Evolutionary conservation across 2,329 filamentous ascomycete species (phyloP).

Genomic region (Alternaria alternata): DNA sequence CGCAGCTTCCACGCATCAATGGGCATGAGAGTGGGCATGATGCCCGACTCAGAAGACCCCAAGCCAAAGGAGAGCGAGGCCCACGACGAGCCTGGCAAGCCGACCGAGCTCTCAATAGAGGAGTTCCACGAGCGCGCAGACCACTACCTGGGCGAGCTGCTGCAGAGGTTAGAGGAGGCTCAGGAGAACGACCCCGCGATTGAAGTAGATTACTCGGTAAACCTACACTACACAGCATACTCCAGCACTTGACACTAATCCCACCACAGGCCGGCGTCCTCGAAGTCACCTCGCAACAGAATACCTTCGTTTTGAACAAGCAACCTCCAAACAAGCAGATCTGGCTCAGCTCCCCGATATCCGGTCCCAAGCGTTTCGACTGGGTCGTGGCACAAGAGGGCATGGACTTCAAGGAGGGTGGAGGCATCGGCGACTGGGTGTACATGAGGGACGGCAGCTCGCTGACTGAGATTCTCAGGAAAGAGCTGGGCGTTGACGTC

Average conservation of each 20-base stretch:
- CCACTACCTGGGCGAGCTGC: constrained; percentile 70
- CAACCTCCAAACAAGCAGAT: constrained; percentile 97
- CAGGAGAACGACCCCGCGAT: constrained; percentile 78
- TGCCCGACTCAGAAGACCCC: constrained; percentile 56
- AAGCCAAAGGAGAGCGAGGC: constrained; percentile 47
- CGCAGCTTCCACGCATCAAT: constrained; percentile 41
- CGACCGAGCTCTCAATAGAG: constrained; percentile 71
- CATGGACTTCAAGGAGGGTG: constrained; percentile 81
- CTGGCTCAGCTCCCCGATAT: constrained; percentile 91
- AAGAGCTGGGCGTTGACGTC: constrained; percentile 75
- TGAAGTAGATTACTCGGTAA: constrained; percentile 88
- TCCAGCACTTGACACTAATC: constrained; percentile 13
- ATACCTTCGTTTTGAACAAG: constrained; percentile 94
- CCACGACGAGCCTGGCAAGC: constrained; percentile 54
- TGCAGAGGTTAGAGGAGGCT: constrained; percentile 71
- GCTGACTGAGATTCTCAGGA: constrained; percentile 74
- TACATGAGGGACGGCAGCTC: constrained; percentile 85
- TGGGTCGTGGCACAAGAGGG: constrained; percentile 79
- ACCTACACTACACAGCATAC: constrained; percentile 43
- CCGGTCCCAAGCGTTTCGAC: constrained; percentile 93
- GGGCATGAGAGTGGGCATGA: constrained; percentile 44
- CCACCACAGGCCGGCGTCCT: constrained; percentile 84
- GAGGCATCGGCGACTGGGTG: constrained; percentile 79
- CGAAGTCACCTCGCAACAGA: constrained; percentile 73
- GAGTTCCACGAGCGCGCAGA: constrained; percentile 84